Evolutionary conservation across 495 filamentous ascomycete genomes (phyloP).

Genomic region (Aspergillus biplanus): DNA sequence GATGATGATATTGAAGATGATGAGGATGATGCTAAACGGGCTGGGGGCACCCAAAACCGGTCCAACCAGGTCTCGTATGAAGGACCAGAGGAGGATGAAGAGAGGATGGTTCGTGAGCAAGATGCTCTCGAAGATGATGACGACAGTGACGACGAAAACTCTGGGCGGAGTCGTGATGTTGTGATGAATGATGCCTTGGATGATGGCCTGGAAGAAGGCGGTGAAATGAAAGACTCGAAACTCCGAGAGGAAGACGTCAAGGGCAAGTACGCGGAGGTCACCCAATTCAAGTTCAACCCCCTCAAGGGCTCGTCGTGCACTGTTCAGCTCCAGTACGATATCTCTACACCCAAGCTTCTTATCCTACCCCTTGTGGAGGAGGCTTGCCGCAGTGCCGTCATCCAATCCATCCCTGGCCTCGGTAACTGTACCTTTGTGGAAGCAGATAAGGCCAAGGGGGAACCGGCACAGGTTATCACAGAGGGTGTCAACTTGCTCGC

Average conservation of each 20-base stretch:
- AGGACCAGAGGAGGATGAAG: slow-evolving; percentile 88
- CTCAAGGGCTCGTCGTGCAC: slow-evolving; percentile 72
- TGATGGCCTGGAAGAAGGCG: slow-evolving; percentile 43
- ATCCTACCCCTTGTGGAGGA: slow-evolving; percentile 87
- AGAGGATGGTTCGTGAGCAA: slow-evolving; percentile 62
- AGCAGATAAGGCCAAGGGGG: slow-evolving; percentile 61
- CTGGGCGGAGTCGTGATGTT: slow-evolving; percentile 23
- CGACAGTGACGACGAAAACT: slow-evolving; percentile 44
- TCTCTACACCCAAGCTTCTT: slow-evolving; percentile 83
- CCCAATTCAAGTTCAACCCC: slow-evolving; percentile 80
- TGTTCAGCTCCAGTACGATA: slow-evolving; percentile 82
- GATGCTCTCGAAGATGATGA: slow-evolving; percentile 46
- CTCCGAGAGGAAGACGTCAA: slow-evolving; percentile 69
- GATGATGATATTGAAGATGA: slow-evolving; percentile 77
- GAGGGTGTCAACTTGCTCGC: slow-evolving; percentile 86
- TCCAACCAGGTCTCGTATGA: slow-evolving; percentile 85
- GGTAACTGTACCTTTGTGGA: slow-evolving; percentile 71
- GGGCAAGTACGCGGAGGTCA: slow-evolving; percentile 64
- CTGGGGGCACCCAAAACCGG: slow-evolving; percentile 73
- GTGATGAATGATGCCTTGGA: slow-evolving; percentile 41
- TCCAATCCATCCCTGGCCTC: slow-evolving; percentile 83
- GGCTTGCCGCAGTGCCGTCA: slow-evolving; percentile 72
- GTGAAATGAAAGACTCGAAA: slow-evolving; percentile 42
- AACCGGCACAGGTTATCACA: slow-evolving; percentile 66
- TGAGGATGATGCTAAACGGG: slow-evolving; percentile 83